Base-by-base conservation (phyloP, 2,329 filamentous ascomycete genomes). In the Paraphoma chrysanthemicola region DNA sequence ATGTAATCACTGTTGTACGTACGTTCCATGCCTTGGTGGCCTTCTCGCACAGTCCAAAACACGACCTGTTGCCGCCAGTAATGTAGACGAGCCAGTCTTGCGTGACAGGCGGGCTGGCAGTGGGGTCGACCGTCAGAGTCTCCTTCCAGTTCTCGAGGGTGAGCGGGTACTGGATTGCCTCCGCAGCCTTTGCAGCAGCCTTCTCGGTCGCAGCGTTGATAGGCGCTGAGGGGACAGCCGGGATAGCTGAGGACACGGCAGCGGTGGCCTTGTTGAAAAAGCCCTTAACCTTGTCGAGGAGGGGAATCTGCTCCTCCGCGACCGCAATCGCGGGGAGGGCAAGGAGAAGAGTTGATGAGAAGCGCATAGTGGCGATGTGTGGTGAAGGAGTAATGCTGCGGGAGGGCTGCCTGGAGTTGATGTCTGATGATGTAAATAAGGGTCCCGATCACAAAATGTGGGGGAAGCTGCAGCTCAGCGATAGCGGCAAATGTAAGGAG, bases 31-130 rank as follows among this genome's bases (percentile, higher is more conserved):
- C 89, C 54, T 80, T 79, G 69, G 92, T 89, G 51, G 88, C 78
- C 57, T 80, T 81, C 42, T 72, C 82, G 77, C 91, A 94, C 70
- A 85, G 82, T 66, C 90, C 90, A 72, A 84, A 89, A 80, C 91
- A 94, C 31, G 90, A 92, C 80, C 88, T 89, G 82, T 93, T 93
- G 66, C 89, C 83, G 53, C 91, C 91, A 9, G 88, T 90, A 64
- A 92, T 79, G 64, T 90, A 83, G 59, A 94, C 80, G 82, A 90
- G 88, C 89, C 89, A 93, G 78, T 92, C 88, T 77, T 90, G 88
- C 5, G 90, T 88, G 7, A 79, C 83, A 10, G 85, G 74, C 51
- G 71, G 84, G 59, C 85, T 83, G 29, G 78, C 85, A 8, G 85
- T 77, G 58, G 85, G 80, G 55, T 86, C 80, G 30, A 86, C 85